phyloP scores from a whole-genome alignment of 2,329 filamentous ascomycete species.

The Phymatotrichopsis omnivora region DNA sequence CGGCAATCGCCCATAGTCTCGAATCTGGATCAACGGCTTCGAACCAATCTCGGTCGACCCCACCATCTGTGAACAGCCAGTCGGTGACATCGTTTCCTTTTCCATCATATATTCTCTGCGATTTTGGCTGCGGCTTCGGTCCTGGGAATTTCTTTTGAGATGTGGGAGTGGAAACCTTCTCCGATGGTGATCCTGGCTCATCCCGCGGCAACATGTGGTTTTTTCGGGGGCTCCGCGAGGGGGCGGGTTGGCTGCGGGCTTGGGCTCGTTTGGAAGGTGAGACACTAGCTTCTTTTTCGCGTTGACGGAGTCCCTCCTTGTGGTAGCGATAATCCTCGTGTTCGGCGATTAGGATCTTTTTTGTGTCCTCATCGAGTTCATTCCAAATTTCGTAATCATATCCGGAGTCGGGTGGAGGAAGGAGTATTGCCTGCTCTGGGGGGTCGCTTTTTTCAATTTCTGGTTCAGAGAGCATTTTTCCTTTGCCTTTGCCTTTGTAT shows the following conservation, averaged over 20 bases:
- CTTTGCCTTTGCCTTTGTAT: conserved; percentile 18
- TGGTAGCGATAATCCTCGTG: conserved; percentile 40
- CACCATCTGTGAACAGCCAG: conserved; percentile 19
- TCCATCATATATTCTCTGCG: conserved; percentile 7
- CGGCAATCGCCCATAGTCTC: conserved; percentile 33
- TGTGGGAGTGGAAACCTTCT: conserved; percentile 28
- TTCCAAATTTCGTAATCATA: conserved; percentile 76
- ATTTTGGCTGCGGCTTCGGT: neutral
- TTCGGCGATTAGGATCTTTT: conserved; percentile 53
- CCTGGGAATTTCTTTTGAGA: conserved; percentile 9
- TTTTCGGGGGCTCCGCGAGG: conserved; percentile 19
- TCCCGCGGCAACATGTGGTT: neutral
- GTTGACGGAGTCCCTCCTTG: neutral
- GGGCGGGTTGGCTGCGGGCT: conserved; percentile 18
- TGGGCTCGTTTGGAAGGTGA: conserved; percentile 28
- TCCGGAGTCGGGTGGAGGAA: conserved; percentile 52
- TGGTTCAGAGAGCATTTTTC: conserved; percentile 29
- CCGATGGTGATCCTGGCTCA: conserved; percentile 30
- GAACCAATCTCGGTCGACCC: conserved; percentile 11
- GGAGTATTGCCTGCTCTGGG: conserved; percentile 2
- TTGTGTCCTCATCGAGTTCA: conserved; percentile 44
- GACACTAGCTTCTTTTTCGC: conserved; percentile 24
- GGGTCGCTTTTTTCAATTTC: conserved; percentile 23
- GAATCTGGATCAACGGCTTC: conserved; percentile 5
- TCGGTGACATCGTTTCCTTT: conserved; percentile 21